A percentile compares a stretch with the other conserved stretches of the same genome.
Conservation (phyloP, 1,284 basidiomycete species). For the Pterulicium gracile region DNA sequence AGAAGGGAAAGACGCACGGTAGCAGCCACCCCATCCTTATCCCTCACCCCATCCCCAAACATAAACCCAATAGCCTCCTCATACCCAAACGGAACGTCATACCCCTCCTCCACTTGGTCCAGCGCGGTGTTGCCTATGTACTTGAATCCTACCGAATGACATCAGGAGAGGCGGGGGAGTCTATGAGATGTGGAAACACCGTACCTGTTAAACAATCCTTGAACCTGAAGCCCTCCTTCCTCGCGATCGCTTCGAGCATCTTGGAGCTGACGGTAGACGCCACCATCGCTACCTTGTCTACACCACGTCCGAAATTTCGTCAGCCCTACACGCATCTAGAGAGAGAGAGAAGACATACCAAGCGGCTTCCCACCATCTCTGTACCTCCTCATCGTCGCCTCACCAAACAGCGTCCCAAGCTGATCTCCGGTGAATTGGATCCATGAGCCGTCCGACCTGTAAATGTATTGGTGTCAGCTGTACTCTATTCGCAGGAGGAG, state of each 20-base stretch:
- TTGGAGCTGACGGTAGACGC: constrained; percentile 84
- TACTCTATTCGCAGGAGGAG: too few species aligned
- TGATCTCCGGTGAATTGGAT: constrained; percentile 77
- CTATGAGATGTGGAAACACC: constrained; percentile 8
- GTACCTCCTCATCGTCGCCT: constrained; percentile 46
- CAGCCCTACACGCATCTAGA: not conserved
- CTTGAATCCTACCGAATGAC: constrained; percentile 54
- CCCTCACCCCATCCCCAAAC: constrained; percentile 66
- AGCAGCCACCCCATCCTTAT: constrained; percentile 79
- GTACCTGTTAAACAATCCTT: constrained; percentile 74
- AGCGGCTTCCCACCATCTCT: constrained; percentile 49
- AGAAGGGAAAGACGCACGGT: constrained; percentile 31
- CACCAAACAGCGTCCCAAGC: constrained; percentile 67
- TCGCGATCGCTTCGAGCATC: constrained; percentile 72
- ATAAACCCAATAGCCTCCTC: constrained; percentile 86
- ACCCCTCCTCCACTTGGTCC: constrained; percentile 51
- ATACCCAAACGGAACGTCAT: constrained; percentile 71
- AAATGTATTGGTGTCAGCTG: not conserved
- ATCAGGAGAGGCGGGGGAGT: too few species aligned
- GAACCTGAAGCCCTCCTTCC: constrained; percentile 68
- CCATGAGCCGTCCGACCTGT: constrained; percentile 49
- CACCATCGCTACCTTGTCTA: constrained; percentile 62
- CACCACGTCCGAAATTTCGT: constrained; percentile 13
- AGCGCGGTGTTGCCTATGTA: constrained; percentile 77
- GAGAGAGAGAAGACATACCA: constrained; percentile 5